Base-by-base conservation (phyloP, 441 rosid species). In the Brassica balearica region DNA sequence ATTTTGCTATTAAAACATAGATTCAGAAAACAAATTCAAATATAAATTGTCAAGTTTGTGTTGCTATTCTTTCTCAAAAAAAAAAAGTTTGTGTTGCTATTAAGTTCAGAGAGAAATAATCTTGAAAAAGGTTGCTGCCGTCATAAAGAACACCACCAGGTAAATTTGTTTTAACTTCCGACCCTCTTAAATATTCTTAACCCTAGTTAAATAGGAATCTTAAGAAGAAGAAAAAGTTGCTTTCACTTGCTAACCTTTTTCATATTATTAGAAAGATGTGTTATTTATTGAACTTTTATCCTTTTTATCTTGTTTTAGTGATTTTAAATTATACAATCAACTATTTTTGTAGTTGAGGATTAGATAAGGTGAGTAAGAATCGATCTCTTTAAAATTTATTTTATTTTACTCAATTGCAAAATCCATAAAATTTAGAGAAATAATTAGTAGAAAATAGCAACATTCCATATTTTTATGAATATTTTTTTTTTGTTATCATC, bases 31-130 rank as follows among this genome's bases (percentile, higher is more conserved):
- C 65, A 60, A 11, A 23, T 23, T 12, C 17, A 17, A 61, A 23
- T 60, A 60, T 60, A 60, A 60, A 23, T 59, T 22, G 63, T 22
- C n/a, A 20, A 22, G 63, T 59, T 59, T 9, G n/a, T 20, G 62
- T 56, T 58, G 62, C 27, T 19, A 58, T 58, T 19, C 38, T 34
- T 34, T 6, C 7, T 32, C 36, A 34, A 34, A 34, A 34, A 25
- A 25, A 25, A 25, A 25, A 19, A 20, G 62, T 58, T 58, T 8
- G 12, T 19, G 63, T 59, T 59, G 63, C 29, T 20, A 59, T 59
- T 9, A 59, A 20, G 29, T 20, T 59, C 27, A 59, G 63, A 20
- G 29, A 58, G 12, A 59, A 22, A 59, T 20, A 20, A 8, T 55
- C 5, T 17, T 17, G 61, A 55, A 20, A 8, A 58, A 10, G 32